These are phyloP conservation scores for Fusarium equiseti DNA, from an alignment of 2,329 filamentous ascomycete genomes.

Conservation along the genomic window DNA sequence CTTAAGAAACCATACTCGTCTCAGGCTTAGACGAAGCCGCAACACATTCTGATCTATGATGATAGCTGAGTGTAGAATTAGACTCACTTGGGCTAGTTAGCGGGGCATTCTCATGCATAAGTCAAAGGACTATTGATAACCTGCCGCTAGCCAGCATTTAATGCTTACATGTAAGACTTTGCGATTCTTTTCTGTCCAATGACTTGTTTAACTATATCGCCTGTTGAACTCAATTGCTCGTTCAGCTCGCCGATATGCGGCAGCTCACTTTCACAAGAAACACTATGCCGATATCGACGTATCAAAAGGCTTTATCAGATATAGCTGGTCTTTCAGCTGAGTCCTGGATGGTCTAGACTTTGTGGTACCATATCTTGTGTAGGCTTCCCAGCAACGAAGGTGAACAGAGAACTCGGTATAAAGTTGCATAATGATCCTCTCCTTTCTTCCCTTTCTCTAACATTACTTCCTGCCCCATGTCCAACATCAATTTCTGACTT, in stretches of 20 bases:
- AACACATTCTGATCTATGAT: not conserved
- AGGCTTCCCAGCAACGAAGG: not conserved
- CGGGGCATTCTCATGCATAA: not conserved
- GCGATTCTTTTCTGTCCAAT: not conserved
- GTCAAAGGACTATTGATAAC: not conserved
- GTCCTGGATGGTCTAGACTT: not conserved
- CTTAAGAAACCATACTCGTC: too few relatives aligned
- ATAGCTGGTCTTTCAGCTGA: not conserved
- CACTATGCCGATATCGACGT: not conserved
- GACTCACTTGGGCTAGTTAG: not conserved
- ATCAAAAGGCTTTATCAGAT: fast-evolving
- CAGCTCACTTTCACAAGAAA: not conserved
- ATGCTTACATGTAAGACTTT: not conserved
- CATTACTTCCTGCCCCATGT: not conserved
- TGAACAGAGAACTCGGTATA: not conserved
- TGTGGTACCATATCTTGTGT: fast-evolving
- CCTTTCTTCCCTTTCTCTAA: not conserved
- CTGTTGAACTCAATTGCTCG: not conserved
- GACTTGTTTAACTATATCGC: not conserved
- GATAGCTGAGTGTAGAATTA: not conserved
- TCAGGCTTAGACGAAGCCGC: too few relatives aligned
- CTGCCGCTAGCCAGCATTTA: not conserved
- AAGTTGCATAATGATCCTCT: not conserved
- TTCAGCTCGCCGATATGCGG: not conserved
- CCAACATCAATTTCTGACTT: not conserved